Base-by-base conservation (phyloP, 306 rosid genomes). In the Argentina anserina region DNA sequence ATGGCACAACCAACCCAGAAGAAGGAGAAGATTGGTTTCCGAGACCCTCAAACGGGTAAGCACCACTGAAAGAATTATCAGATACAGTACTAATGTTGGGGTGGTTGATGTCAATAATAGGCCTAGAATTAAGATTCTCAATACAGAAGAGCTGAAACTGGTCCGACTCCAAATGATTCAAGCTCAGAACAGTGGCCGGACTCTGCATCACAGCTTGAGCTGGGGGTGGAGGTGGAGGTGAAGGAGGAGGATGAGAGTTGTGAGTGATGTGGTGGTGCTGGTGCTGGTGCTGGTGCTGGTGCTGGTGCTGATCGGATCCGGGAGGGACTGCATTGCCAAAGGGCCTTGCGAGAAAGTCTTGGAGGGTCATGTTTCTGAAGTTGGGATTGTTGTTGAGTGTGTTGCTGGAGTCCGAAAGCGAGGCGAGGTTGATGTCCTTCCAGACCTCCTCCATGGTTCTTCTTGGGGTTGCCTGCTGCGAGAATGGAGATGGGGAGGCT, bases 401-500 rank as follows among this genome's bases (percentile, higher is more conserved):
- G 65, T 28, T 74, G 70, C 36, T 20, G 67, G 9, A 47, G 18
- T 71, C 53, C 9, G 70, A 71, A 18, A 86, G 77, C 33, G 89
- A 80, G 14, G 86, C 63, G 0, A 89, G 82, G 17, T 81, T 84
- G 4, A 91, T 85, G 79, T 89, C 97, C 47, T 86, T 87, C 97
- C 96, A 89, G 0, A 89, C 88, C 65, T 87, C 95, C 71, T 89
- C 95, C 97, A 90, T 90, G 70, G 78, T 74, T 68, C 33, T 61
- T 29, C 70, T 42, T 49, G 58, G 46, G 63, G 71, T 50, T 6
- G 14, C 37, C 7, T 39, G 10, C 7, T 39, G 10, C 25, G 14
- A 2, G 52, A 46, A 46, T 5, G 52, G 52, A 46, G 52, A 46
- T 14, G 52, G 23, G 3, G 55, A 8, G 4, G 58, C 18, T 6